Base-by-base conservation (phyloP, 164 flowering plant genomes). In the Nelumbo lutea region DNA sequence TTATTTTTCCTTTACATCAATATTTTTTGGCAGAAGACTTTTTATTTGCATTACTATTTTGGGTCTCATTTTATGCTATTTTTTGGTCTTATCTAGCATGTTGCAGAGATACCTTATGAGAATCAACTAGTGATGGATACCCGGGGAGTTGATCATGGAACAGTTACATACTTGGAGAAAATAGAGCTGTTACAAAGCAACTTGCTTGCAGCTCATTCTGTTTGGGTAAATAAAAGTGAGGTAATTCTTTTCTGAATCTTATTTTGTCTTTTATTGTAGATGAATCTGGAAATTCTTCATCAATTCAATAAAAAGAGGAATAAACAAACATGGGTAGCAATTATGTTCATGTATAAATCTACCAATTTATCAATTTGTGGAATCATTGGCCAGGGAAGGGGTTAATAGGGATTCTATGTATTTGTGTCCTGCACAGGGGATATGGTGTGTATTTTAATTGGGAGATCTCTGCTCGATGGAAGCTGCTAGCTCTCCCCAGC, bases 61-160 rank as follows among this genome's bases (percentile, higher is more conserved):
- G 9, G 65, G 41, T 50, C 68, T 45, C n/a, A 45, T 40, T 14
- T 61, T 67, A 2, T 57, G n/a, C 42, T 10, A 9, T 60, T 70
- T 60, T 68, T 53, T 53, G 57, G 57, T 53, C 15, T 11, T 53
- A 5, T 76, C 2, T 70, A 93, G 98, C 96, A 93, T 84, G 89
- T 90, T 76, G 91, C 98, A 65, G 98, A 90, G 81, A 89, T 90
- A 77, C 79, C 90, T 46, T 89, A 79, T 74, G 98, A 93, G 81
- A 93, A 93, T 73, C 80, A 88, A 68, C 38, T 76, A 67, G 91
- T 89, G 70, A 73, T 57, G 67, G 71, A 79, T 62, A 79, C 84
- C 57, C 78, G 87, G 63, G 76, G 81, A 76, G 85, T 83, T 75
- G 87, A 86, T 67, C 87, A 87, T 79, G 98, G 98, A 78, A 93